phyloP scores from a whole-genome alignment of 495 filamentous ascomycete species.

The Tuber indicum region DNA sequence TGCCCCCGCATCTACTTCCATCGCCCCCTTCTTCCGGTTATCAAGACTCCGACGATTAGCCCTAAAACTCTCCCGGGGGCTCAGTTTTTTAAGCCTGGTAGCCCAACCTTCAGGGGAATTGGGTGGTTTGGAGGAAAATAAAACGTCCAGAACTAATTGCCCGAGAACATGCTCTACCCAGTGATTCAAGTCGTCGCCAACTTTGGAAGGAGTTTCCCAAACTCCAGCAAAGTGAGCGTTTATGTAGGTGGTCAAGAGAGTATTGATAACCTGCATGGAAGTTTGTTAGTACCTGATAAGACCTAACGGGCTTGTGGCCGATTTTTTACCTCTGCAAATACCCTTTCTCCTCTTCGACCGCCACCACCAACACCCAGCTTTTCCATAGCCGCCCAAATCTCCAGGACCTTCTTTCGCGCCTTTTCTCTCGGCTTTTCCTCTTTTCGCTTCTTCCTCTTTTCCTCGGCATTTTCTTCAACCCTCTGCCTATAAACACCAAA shows the following conservation, averaged over 20 bases:
- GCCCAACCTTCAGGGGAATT: conserved; percentile 29
- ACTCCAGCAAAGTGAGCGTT: conserved; percentile 27
- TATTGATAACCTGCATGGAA: conserved; percentile 33
- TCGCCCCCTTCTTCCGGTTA: conserved; percentile 36
- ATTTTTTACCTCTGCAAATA: conserved; percentile 39
- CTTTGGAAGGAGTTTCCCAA: conserved; percentile 33
- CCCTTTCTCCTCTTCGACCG: conserved; percentile 39
- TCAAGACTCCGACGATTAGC: conserved; percentile 37
- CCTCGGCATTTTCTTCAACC: conserved; percentile 21
- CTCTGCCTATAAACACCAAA: conserved; percentile 25
- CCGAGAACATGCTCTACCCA: conserved; percentile 40
- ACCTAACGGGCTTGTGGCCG: not conserved
- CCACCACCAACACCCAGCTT: conserved; percentile 39
- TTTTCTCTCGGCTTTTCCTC: conserved; percentile 32
- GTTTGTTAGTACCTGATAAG: not conserved
- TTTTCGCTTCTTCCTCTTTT: conserved; percentile 11
- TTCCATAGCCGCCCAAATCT: conserved; percentile 39
- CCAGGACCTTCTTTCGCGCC: conserved; percentile 36
- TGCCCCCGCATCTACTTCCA: conserved; percentile 38
- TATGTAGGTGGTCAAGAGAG: conserved; percentile 39
- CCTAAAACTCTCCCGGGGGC: conserved; percentile 39
- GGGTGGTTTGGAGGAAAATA: conserved; percentile 34
- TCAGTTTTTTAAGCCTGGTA: conserved; percentile 36
- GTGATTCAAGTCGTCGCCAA: conserved; percentile 28
- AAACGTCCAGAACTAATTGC: conserved; percentile 37